Evolutionary conservation across 108 stramenopile genomes (phyloP).

Genomic region (Nitzschia putrida): DNA sequence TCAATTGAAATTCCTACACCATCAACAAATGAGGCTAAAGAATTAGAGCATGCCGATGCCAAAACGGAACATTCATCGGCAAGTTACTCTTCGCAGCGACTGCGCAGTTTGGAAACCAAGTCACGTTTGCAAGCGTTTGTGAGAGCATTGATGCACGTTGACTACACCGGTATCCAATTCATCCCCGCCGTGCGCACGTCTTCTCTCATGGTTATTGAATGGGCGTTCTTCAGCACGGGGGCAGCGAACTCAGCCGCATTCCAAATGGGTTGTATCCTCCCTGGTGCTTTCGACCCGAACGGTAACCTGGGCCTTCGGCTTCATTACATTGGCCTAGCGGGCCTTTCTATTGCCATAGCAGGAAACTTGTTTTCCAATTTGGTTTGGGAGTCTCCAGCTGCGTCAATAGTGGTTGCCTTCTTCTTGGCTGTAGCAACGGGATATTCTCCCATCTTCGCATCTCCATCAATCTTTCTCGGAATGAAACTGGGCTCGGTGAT

Average conservation of each 20-base stretch:
- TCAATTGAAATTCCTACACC: too few relatives aligned
- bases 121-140: background rate
- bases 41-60: too few relatives aligned
- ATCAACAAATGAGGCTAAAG: too few relatives aligned
- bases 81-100: too few relatives aligned
- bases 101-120: background rate
- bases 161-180: background rate
- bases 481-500: constrained; percentile 9
- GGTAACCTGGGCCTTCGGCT: background rate
- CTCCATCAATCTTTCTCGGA: background rate
- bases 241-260: too few relatives aligned
- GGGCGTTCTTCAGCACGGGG: constrained; percentile 1
- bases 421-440: background rate
- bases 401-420: background rate
- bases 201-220: background rate
- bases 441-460: background rate
- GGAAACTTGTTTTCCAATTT: background rate
- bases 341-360: background rate
- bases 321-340: background rate
- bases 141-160: background rate
- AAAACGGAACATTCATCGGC: too few relatives aligned
- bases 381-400: background rate
- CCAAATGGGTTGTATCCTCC: too few relatives aligned
- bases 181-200: constrained; percentile 1
- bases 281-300: background rate